These are phyloP conservation scores for Groenewaldozyma sp. DNA, from an alignment of 1,139 yeast genomes.

Conservation along the genomic window DNA sequence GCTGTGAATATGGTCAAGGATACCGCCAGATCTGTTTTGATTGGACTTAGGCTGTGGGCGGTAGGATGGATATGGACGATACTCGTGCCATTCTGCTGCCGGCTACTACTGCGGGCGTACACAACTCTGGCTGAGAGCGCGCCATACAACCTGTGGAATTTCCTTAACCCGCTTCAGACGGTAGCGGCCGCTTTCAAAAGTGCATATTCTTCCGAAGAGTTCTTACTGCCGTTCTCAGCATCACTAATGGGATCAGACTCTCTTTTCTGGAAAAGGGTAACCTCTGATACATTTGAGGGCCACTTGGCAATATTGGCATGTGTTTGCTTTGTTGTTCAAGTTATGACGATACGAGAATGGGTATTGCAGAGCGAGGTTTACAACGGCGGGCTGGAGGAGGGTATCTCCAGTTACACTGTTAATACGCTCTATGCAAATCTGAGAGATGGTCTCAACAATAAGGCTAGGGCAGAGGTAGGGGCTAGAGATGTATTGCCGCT, in stretches of 20 bases:
- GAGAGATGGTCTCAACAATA: neutral
- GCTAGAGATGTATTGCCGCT: too few species aligned
- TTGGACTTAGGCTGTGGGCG: slow-evolving; percentile 12
- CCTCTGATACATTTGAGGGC: slow-evolving; percentile 25
- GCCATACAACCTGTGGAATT: slow-evolving; percentile 12
- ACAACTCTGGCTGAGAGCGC: slow-evolving; percentile 19
- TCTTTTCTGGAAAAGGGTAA: slow-evolving; percentile 1
- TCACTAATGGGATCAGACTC: neutral
- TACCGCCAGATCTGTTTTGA: slow-evolving; percentile 8
- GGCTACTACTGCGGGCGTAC: slow-evolving; percentile 12
- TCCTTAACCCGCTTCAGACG: slow-evolving; percentile 5
- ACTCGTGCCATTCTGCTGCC: slow-evolving; percentile 16
- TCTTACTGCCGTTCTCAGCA: neutral
- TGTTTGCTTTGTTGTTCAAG: slow-evolving; percentile 21
- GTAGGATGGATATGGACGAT: slow-evolving; percentile 19
- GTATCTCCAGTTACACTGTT: neutral
- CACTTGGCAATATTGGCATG: slow-evolving; percentile 22
- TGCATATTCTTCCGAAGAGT: neutral
- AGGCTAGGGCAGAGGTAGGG: too few species aligned
- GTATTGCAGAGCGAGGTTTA: slow-evolving; percentile 25
- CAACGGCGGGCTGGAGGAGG: slow-evolving; percentile 5
- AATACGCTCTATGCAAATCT: neutral
- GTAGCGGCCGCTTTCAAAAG: neutral
- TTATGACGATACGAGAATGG: slow-evolving; percentile 32
- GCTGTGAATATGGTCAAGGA: slow-evolving; percentile 23